Conservation (phyloP, 805 yeast genomes). For the Yarrowia phangngaensis region DNA sequence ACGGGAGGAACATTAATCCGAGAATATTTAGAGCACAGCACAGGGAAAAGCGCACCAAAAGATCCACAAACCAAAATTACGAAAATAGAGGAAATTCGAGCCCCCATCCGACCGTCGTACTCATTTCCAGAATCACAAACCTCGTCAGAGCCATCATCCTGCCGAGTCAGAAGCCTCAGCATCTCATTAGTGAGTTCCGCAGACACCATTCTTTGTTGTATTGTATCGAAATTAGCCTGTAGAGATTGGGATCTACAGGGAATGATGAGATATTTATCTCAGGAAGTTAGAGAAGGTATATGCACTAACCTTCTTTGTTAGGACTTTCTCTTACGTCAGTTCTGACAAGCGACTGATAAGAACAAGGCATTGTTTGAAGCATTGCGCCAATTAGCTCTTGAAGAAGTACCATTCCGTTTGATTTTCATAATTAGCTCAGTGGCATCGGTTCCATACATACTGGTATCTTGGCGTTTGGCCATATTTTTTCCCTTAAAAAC, state of each 20-base stretch:
- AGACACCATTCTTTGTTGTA: neutral
- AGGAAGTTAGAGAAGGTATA: no score
- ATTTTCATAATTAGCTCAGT: no score
- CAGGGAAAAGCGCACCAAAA: slow-evolving; percentile 47
- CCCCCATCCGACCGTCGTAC: slow-evolving; percentile 46
- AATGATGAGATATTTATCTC: slow-evolving; percentile 21
- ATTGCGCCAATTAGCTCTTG: no score
- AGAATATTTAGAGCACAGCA: slow-evolving; percentile 34
- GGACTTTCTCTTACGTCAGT: no score
- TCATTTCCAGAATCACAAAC: slow-evolving; percentile 34
- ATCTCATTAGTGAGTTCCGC: slow-evolving; percentile 5
- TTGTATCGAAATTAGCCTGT: neutral
- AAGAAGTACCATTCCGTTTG: no score
- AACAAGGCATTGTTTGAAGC: no score
- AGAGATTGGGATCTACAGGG: no score
- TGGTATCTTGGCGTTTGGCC: no score
- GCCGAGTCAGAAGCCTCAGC: slow-evolving; percentile 6
- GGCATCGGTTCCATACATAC: no score
- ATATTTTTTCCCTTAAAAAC: no score
- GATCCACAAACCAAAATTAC: slow-evolving; percentile 53
- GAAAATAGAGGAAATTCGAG: slow-evolving; percentile 55
- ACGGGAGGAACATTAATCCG: slow-evolving; percentile 35
- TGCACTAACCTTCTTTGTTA: no score
- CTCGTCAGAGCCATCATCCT: neutral
- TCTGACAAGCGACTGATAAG: no score